Evolutionary conservation across 768 basidiomycete species (phyloP).

Genomic region (Suillus discolor): DNA sequence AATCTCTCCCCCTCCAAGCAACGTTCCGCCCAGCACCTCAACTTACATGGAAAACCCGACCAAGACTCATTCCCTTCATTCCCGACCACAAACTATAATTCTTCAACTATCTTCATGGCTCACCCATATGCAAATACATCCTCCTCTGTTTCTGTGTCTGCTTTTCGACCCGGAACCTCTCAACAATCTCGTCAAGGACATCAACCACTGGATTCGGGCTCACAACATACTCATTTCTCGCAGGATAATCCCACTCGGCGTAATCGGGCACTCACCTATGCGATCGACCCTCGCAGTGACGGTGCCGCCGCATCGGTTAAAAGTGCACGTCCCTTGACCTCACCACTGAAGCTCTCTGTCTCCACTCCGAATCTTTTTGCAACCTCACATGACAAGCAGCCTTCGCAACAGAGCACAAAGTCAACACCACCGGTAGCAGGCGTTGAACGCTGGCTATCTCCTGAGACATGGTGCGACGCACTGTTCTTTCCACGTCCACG

Average conservation of each 20-base stretch:
- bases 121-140: conserved; percentile 58
- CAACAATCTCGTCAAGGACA: conserved; percentile 22
- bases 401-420: conserved; percentile 21
- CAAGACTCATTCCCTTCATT: conserved; percentile 20
- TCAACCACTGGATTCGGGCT: conserved; percentile 15
- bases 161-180: conserved; percentile 25
- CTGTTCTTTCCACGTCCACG: conserved; percentile 76
- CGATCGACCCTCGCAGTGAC: not conserved
- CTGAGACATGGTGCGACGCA: conserved; percentile 84
- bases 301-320: not conserved
- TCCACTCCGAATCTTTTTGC: conserved; percentile 68
- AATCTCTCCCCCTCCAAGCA: conserved; percentile 19
- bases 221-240: conserved; percentile 15
- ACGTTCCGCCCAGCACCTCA: conserved; percentile 21
- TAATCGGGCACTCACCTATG: conserved; percentile 4
- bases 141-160: conserved; percentile 22
- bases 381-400: conserved; percentile 10
- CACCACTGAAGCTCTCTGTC: conserved; percentile 50
- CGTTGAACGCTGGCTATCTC: conserved; percentile 67
- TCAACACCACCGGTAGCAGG: conserved; percentile 30
- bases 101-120: conserved; percentile 26
- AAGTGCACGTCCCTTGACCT: not conserved
- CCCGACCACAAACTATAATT: conserved; percentile 11
- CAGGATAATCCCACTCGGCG: not conserved
- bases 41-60: conserved; percentile 19